Conservation (phyloP, 208 protist species). For the Trypanosoma grayi region DNA sequence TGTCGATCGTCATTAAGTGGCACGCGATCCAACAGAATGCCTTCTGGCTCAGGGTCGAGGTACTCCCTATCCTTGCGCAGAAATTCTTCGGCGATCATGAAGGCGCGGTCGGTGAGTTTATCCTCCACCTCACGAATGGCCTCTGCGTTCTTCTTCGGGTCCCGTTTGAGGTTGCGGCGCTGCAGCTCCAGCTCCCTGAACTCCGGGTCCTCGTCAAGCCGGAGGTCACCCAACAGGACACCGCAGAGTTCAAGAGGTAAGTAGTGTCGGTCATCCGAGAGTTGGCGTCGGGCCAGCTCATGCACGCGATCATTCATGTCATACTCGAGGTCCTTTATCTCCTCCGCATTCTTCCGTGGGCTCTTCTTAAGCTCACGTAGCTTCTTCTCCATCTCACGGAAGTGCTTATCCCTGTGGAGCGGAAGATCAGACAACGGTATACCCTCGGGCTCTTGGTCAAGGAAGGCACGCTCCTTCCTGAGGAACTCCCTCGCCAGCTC, state of each 20-base stretch:
- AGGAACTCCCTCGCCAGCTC: slow-evolving; percentile 60
- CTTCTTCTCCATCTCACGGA: slow-evolving; percentile 51
- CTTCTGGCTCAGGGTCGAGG: slow-evolving; percentile 75
- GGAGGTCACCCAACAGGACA: slow-evolving; percentile 64
- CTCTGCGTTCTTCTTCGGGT: slow-evolving; percentile 21
- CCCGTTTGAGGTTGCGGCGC: slow-evolving; percentile 29
- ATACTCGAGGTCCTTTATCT: slow-evolving; percentile 49
- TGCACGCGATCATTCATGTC: slow-evolving; percentile 52
- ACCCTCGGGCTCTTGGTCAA: slow-evolving; percentile 54
- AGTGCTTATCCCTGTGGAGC: slow-evolving; percentile 54
- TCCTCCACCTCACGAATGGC: slow-evolving; percentile 32
- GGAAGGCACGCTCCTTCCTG: slow-evolving; percentile 46
- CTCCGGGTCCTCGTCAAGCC: slow-evolving; percentile 42
- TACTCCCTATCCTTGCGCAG: slow-evolving; percentile 59
- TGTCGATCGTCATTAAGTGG: slow-evolving; percentile 62
- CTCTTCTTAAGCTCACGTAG: slow-evolving; percentile 54
- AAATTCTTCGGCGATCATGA: slow-evolving; percentile 60
- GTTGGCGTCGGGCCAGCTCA: slow-evolving; percentile 45
- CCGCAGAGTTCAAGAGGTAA: slow-evolving; percentile 62
- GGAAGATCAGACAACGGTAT: slow-evolving; percentile 52
- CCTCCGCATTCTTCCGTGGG: slow-evolving; percentile 33
- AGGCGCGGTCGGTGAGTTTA: slow-evolving; percentile 44
- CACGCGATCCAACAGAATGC: slow-evolving; percentile 58
- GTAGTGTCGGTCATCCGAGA: slow-evolving; percentile 60
- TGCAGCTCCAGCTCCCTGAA: slow-evolving; percentile 65